Evolutionary conservation across 2,329 filamentous ascomycete genomes (phyloP), one percentile per base, ranked within the genome.

Genomic region (Cordyceps cateniannulata): DNA sequence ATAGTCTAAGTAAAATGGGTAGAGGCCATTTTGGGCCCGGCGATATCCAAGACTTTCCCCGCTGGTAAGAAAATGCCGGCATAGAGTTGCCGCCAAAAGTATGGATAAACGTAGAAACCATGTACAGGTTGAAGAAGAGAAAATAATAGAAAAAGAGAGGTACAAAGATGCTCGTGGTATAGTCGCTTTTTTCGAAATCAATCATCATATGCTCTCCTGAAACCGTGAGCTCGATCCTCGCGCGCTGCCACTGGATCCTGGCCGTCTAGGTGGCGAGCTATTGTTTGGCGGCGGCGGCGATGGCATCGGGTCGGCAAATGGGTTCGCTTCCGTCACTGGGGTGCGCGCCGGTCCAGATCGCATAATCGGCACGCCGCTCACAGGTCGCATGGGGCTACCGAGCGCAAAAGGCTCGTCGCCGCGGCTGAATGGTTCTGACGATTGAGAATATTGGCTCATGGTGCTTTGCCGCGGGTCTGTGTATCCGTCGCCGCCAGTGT

Each of bases 281-380:
- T 57, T 66, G 64, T 62, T 65, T 62, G 60, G 66, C 64, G 69
- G 65, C 22, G 72, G 66, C 14, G 70, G 68, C 4, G 69, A 67
- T 38, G 67, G 67, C 47, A 66, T 67, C 27, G 72, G 72, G 53
- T 74, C 72, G 27, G 72, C 67, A 60, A 82, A 82, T 0, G 81
- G 81, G 25, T 76, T 79, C 54, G 80, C 76, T 62, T 83, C 80
- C 61, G 82, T 81, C 18, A 88, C 75, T 1, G 86, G 83, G 3
- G 83, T 85, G 59, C 85, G 81, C 20, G 82, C 85, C 18, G 87
- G 87, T n/a, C 86, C 83, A n/a, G 83, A 80, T 63, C 85, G 79
- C 69, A 86, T 80, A 35, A 86, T 76, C n/a, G 82, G 79, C 4
- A 85, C 74, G 10, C 84, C 83, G 67, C 84, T 86, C 59, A 83